Evolutionary conservation across 2,329 filamentous ascomycete genomes (phyloP).

Genomic region (Diaporthe capsici): DNA sequence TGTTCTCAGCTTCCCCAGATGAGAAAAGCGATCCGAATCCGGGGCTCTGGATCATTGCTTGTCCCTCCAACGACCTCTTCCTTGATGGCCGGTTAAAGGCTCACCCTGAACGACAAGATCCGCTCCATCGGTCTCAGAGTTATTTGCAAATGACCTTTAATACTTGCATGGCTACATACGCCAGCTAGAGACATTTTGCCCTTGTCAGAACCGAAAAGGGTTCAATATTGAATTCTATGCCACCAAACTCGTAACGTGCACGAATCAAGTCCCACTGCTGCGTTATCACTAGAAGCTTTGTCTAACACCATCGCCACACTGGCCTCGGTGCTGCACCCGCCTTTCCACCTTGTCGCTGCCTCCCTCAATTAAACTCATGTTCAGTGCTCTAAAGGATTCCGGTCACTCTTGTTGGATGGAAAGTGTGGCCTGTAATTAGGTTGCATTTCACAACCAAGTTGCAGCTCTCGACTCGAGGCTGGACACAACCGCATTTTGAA

Average conservation of each 20-base stretch:
- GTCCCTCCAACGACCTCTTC: not conserved
- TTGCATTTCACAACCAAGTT: no score
- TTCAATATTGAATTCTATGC: not conserved
- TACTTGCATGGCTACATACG: not conserved
- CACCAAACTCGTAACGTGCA: not conserved
- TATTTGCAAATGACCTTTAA: no score
- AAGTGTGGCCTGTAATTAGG: no score
- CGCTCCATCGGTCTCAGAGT: not conserved
- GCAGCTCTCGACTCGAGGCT: no score
- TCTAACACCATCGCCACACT: not conserved
- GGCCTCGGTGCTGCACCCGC: not conserved
- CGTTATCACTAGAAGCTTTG: not conserved
- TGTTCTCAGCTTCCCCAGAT: not conserved
- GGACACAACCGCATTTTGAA: not conserved
- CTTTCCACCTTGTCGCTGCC: not conserved
- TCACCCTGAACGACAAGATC: not conserved
- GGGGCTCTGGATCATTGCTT: constrained; percentile 15
- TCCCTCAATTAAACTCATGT: not conserved
- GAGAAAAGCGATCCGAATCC: not conserved
- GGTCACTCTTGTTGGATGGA: not conserved
- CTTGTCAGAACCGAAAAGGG: not conserved
- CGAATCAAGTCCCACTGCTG: not conserved
- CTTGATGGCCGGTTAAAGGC: constrained; percentile 1
- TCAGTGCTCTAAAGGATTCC: no score
- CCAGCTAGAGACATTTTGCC: not conserved